Conservation (phyloP, 306 rosid species). For the Quercus engelmannii region DNA sequence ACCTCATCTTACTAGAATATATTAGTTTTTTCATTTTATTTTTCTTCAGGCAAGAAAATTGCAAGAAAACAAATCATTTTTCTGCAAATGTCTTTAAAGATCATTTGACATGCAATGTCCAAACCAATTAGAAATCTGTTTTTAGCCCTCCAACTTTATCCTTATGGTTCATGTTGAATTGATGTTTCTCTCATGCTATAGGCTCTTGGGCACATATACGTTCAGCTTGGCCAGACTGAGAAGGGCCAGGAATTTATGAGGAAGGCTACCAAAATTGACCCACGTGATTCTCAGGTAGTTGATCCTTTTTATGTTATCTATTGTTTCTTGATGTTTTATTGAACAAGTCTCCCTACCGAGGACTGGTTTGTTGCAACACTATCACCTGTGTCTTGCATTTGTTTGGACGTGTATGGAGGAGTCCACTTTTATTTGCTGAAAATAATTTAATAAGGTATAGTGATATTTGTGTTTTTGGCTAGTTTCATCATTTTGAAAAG, state of each 20-base stretch:
- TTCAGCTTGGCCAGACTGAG: constrained; percentile 93
- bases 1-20: not conserved
- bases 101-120: not conserved
- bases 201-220: constrained; percentile 88
- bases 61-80: not conserved
- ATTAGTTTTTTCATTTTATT: not conserved
- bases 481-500: not conserved
- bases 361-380: constrained; percentile 1
- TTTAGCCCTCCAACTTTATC: not conserved
- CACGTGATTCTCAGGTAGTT: constrained; percentile 92
- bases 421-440: not conserved
- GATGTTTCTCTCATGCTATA: constrained; percentile 31
- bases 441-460: not conserved
- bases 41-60: not conserved
- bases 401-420: not conserved
- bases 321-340: not conserved
- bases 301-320: not conserved
- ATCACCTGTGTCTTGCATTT: constrained; percentile 1
- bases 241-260: constrained; percentile 85
- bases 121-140: not conserved
- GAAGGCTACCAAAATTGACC: constrained; percentile 96
- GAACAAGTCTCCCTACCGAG: constrained; percentile 1
- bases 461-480: not conserved
- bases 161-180: constrained; percentile 11
- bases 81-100: not conserved